These are phyloP conservation scores for Capronia coronata DNA, from an alignment of 2,329 filamentous ascomycete genomes.

Conservation along the genomic window DNA sequence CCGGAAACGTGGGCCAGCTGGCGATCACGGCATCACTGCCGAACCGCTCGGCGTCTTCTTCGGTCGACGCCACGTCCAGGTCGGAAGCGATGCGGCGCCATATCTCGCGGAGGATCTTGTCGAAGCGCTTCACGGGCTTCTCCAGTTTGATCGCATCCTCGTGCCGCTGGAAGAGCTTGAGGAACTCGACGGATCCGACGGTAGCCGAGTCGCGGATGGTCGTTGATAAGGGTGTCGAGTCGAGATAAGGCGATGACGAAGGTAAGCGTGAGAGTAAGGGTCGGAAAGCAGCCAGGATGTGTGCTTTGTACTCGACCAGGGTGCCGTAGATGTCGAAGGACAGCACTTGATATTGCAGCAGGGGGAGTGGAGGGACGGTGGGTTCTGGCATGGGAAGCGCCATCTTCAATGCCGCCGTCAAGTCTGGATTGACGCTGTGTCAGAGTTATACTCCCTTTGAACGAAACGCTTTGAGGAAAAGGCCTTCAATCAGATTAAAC, in stretches of 20 bases:
- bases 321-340: conserved; percentile 78
- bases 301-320: conserved; percentile 68
- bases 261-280: conserved; percentile 32
- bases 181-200: conserved; percentile 35
- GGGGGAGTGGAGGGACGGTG: conserved; percentile 21
- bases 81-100: conserved; percentile 35
- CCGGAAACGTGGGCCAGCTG: conserved; percentile 51
- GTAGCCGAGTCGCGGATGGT: conserved; percentile 21
- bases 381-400: conserved; percentile 27
- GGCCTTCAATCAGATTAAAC: too few species aligned
- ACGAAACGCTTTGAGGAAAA: too few species aligned
- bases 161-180: conserved; percentile 43
- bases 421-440: neutral
- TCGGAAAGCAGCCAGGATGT: conserved; percentile 51
- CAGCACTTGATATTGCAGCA: conserved; percentile 40
- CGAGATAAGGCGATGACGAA: conserved; percentile 26
- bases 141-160: conserved; percentile 45
- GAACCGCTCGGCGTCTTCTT: conserved; percentile 41
- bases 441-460: neutral
- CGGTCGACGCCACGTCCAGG: conserved; percentile 25
- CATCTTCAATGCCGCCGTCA: neutral
- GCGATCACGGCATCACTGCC: conserved; percentile 41
- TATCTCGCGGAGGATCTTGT: conserved; percentile 49
- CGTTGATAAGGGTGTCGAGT: conserved; percentile 28
- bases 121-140: conserved; percentile 55